Evolutionary conservation across 805 yeast genomes (phyloP), one percentile per base, ranked within the genome.

Genomic region (Lachancea quebecensis): DNA sequence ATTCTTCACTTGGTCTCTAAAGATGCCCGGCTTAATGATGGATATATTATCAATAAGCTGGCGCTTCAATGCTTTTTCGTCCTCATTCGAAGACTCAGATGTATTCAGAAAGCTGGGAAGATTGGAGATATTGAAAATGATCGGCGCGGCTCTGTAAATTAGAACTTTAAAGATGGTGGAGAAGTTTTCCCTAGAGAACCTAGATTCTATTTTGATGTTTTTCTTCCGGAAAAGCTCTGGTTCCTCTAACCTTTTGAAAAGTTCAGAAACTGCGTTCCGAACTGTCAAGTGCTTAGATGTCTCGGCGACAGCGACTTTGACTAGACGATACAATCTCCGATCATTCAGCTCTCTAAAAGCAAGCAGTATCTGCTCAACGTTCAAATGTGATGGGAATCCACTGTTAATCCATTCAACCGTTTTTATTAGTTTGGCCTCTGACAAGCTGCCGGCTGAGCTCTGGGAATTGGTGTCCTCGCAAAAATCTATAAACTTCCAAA

Each of bases 81-180:
- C 61, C 52, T 60, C 40, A 41, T 74, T 65, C 31, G 70, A 55
- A 12, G 37, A 40, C 2, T 48, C 45, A 2, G 54, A 44, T 7
- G 46, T 21, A 32, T 52, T 70, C n/a, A 85, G 62, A 4, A 85
- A 63, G 14, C 76, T 69, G 0, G 74, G 62, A 15, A 87, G 69
- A 54, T 79, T 84, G 16, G 86, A 75, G 53, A 75, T 74, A 65
- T 87, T 89, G 62, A 74, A 83, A 17, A 82, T 57, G 2, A 83
- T 62, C 29, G 75, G 70, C 0, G 90, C 73, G 0, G 82, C 62
- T 50, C 95, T 71, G 52, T 78, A 81, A 31, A 85, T 54, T 21
- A 88, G 56, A 2, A 83, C 62, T 52, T 78, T 75, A 48, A 86
- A 66, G 12, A 77, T 74, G 1, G 71, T 65, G 2, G 72, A 68